A percentile compares a stretch with the other conserved stretches of the same genome.
These are phyloP conservation scores for Leavenworthia alabamica DNA, from an alignment of 345 rosid species.

Conservation along the genomic window DNA sequence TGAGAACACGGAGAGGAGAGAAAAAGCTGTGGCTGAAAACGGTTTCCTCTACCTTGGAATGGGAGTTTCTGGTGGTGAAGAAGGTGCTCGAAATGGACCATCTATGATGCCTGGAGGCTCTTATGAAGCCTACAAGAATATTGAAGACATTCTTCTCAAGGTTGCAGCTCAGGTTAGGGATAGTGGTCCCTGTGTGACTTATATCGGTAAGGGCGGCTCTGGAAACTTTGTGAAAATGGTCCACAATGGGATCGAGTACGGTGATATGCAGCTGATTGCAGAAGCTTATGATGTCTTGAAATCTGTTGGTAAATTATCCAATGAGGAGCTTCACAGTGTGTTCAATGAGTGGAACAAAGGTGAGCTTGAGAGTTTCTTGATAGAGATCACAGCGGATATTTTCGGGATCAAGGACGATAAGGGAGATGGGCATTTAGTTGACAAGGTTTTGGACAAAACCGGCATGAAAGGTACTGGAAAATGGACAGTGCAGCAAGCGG, in stretches of 20 bases:
- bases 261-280: conserved; percentile 92
- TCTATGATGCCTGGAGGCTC: conserved; percentile 98
- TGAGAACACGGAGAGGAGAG: conserved; percentile 92
- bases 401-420: conserved; percentile 78
- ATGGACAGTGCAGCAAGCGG: conserved; percentile 99
- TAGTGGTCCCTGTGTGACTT: conserved; percentile 93
- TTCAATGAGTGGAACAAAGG: conserved; percentile 91
- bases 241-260: conserved; percentile 92
- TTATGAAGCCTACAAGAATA: conserved; percentile 68
- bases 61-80: conserved; percentile 99
- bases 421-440: conserved; percentile 84
- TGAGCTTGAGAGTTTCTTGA: conserved; percentile 89
- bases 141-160: conserved; percentile 85
- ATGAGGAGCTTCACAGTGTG: conserved; percentile 63
- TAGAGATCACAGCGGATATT: conserved; percentile 89
- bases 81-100: conserved; percentile 90
- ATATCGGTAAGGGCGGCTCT: conserved; percentile 82
- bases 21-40: conserved; percentile 53
- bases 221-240: conserved; percentile 97
- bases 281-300: conserved; percentile 91
- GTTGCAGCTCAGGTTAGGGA: conserved; percentile 94
- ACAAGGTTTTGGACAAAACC: conserved; percentile 89
- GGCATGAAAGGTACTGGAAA: conserved; percentile 99
- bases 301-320: conserved; percentile 79
- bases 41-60: conserved; percentile 91